Percentiles rank a stretch among this genome's conserved stretches.
These are phyloP conservation scores for Diaporthe destruens DNA, from an alignment of 2,329 filamentous ascomycete species.

Conservation along the genomic window DNA sequence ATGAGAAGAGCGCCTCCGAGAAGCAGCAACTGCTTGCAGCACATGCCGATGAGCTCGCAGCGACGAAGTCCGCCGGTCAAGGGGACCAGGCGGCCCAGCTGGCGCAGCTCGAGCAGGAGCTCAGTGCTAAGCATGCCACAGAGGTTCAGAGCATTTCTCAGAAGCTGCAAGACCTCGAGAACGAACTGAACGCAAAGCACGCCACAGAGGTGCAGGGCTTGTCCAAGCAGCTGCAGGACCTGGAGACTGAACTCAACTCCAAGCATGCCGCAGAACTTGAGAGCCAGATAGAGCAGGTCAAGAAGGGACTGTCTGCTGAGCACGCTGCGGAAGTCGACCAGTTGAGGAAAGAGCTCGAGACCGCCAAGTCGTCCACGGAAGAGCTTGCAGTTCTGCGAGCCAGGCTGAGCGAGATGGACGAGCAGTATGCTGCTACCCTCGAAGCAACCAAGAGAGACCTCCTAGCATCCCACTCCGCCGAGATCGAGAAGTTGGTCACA, in stretches of 20 bases:
- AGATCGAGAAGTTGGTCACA: constrained; percentile 61
- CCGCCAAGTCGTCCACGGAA: constrained; percentile 49
- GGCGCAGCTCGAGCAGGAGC: constrained; percentile 47
- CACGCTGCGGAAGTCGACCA: constrained; percentile 54
- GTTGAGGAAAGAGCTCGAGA: constrained; percentile 51
- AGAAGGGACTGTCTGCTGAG: constrained; percentile 51
- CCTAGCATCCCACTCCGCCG: constrained; percentile 57
- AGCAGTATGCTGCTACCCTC: constrained; percentile 52
- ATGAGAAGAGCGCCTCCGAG: constrained; percentile 55
- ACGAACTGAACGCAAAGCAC: constrained; percentile 47
- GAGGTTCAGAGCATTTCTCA: constrained; percentile 32
- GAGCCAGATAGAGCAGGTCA: constrained; percentile 50
- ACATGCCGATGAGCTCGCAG: constrained; percentile 50
- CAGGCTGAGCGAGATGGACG: constrained; percentile 52
- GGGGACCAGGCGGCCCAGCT: constrained; percentile 46
- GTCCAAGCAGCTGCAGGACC: constrained; percentile 39
- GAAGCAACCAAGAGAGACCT: constrained; percentile 57
- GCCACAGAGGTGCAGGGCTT: constrained; percentile 47
- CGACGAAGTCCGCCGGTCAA: constrained; percentile 46
- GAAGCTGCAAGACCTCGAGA: constrained; percentile 40
- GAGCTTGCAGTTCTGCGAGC: constrained; percentile 48
- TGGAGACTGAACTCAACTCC: constrained; percentile 37
- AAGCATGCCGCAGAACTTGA: constrained; percentile 53
- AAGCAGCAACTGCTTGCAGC: constrained; percentile 54
- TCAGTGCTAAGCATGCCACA: constrained; percentile 41